Evolutionary conservation across 192 early-diverging fungal species (phyloP).

Genomic region (Backusella circina): DNA sequence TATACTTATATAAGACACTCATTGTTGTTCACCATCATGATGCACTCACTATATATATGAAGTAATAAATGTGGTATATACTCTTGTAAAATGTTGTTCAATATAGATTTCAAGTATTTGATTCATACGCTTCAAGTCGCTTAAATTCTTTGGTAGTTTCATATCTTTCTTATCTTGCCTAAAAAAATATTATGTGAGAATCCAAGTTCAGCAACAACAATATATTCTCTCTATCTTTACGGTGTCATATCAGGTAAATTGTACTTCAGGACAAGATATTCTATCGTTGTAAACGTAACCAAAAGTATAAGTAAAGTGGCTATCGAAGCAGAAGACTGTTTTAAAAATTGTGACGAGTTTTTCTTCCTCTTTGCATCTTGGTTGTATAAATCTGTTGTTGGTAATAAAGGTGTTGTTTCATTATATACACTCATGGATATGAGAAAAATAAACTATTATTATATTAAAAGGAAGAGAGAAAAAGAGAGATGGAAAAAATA

Average conservation of each 20-base stretch:
- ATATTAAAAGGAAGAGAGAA: background rate
- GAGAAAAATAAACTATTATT: background rate
- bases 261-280: constrained; percentile 21
- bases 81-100: constrained; percentile 44
- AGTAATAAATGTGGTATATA: constrained; percentile 43
- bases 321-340: constrained; percentile 24
- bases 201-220: background rate
- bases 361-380: background rate
- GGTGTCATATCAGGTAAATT: constrained; percentile 28
- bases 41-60: constrained; percentile 55
- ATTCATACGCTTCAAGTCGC: constrained; percentile 45
- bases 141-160: constrained; percentile 46
- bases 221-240: constrained; percentile 8
- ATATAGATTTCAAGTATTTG: constrained; percentile 45
- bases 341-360: background rate
- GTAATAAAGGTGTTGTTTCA: background rate
- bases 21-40: background rate
- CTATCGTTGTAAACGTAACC: constrained; percentile 15
- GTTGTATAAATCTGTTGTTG: background rate
- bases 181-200: constrained; percentile 2
- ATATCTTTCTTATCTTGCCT: constrained; percentile 46
- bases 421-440: background rate
- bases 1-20: background rate
- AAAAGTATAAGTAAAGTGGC: constrained; percentile 21
- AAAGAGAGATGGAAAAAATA: background rate